Percentiles rank a stretch among this genome's conserved stretches.
These are phyloP conservation scores for Choanephora cucurbitarum DNA, from an alignment of 371 early-diverging fungal species.

Conservation along the genomic window DNA sequence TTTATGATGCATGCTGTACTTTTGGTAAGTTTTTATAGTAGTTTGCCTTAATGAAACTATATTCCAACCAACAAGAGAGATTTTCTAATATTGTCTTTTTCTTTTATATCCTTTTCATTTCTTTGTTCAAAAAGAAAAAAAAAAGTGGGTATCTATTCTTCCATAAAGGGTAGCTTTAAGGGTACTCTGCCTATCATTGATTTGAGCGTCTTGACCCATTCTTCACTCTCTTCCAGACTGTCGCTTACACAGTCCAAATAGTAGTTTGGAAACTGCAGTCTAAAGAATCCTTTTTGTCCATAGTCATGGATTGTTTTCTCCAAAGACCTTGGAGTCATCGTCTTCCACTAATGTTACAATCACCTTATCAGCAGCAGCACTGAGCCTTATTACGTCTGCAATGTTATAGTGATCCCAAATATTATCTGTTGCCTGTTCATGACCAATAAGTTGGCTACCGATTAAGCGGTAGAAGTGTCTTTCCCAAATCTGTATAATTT, in stretches of 20 bases:
- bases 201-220: slow-evolving; percentile 45
- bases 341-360: slow-evolving; percentile 39
- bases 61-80: no score
- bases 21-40: no score
- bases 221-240: slow-evolving; percentile 41
- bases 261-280: slow-evolving; percentile 38
- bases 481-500: slow-evolving; percentile 38
- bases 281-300: slow-evolving; percentile 42
- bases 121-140: slow-evolving; percentile 24
- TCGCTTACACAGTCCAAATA: slow-evolving; percentile 48
- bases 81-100: no score
- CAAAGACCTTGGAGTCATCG: slow-evolving; percentile 28
- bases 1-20: no score
- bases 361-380: slow-evolving; percentile 45
- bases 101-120: slow-evolving; percentile 3
- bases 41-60: no score
- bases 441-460: slow-evolving; percentile 42
- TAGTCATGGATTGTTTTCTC: slow-evolving; percentile 28
- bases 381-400: slow-evolving; percentile 39
- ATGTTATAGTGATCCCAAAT: slow-evolving; percentile 42
- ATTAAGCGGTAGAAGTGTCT: slow-evolving; percentile 40
- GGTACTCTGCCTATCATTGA: slow-evolving; percentile 52
- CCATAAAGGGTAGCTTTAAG: slow-evolving; percentile 33
- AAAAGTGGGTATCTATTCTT: slow-evolving; percentile 6
- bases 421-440: slow-evolving; percentile 17